These are phyloP conservation scores for Leptodermis oblonga DNA, from an alignment of 257 asterid genomes.

Conservation along the genomic window DNA sequence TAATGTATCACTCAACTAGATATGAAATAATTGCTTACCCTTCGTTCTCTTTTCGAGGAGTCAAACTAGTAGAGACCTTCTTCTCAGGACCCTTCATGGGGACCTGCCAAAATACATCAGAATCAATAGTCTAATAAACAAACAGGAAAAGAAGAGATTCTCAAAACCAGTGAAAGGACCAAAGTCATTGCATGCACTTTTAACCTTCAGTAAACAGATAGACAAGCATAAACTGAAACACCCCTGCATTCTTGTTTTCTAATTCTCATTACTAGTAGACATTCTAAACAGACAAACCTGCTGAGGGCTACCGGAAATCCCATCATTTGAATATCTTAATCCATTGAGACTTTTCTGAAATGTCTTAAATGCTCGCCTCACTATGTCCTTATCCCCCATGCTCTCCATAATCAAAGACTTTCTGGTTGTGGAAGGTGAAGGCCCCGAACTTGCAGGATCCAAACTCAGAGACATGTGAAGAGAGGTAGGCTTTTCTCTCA, in stretches of 20 bases:
- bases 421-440: slow-evolving; percentile 39
- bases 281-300: slow-evolving; percentile 34
- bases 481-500: slow-evolving; percentile 50
- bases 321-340: slow-evolving; percentile 34
- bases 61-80: slow-evolving; percentile 36
- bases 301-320: slow-evolving; percentile 31
- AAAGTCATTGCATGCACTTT: not conserved
- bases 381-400: slow-evolving; percentile 97
- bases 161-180: not conserved
- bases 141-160: not conserved
- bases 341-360: slow-evolving; percentile 59
- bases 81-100: slow-evolving; percentile 35
- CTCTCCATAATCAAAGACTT: slow-evolving; percentile 88
- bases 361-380: slow-evolving; percentile 76
- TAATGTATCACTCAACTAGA: not conserved
- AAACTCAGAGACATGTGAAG: slow-evolving; percentile 82
- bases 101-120: slow-evolving; percentile 33
- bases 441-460: slow-evolving; percentile 46
- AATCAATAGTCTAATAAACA: not conserved
- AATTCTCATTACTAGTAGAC: not conserved
- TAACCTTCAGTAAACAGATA: not conserved
- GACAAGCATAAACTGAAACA: not conserved
- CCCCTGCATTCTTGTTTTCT: not conserved
- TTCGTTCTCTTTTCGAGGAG: slow-evolving; percentile 48
- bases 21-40: slow-evolving; percentile 39